Evolutionary conservation across 495 filamentous ascomycete species (phyloP).

Genomic region (Lophiotrema nucula): DNA sequence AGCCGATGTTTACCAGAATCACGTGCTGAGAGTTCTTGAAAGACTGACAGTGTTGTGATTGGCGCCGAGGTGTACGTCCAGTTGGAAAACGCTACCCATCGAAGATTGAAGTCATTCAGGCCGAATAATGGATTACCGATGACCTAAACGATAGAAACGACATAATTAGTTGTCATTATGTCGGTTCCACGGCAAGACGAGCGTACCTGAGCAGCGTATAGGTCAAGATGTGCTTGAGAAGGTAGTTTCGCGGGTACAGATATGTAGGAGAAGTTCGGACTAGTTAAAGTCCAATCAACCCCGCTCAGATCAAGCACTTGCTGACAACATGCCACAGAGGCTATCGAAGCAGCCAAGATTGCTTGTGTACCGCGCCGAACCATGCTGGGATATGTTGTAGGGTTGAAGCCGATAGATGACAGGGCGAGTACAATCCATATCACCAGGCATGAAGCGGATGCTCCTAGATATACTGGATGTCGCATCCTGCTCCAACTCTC

Average conservation of each 20-base stretch:
- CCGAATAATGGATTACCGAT: slow-evolving; percentile 47
- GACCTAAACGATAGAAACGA: slow-evolving; percentile 20
- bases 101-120: slow-evolving; percentile 61
- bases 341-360: slow-evolving; percentile 14
- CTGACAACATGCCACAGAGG: slow-evolving; percentile 7
- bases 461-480: slow-evolving; percentile 5
- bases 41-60: slow-evolving; percentile 48
- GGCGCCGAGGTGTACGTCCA: slow-evolving; percentile 63
- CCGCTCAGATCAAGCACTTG: slow-evolving; percentile 54
- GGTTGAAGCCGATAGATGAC: neutral
- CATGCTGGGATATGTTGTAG: neutral
- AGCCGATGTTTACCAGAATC: neutral
- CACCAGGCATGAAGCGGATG: neutral
- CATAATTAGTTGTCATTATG: neutral
- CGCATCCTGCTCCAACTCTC: neutral
- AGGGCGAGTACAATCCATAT: slow-evolving; percentile 1
- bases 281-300: slow-evolving; percentile 57
- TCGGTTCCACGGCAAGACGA: slow-evolving; percentile 31
- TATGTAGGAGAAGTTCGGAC: slow-evolving; percentile 48
- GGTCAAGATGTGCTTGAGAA: slow-evolving; percentile 63
- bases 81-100: slow-evolving; percentile 59
- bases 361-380: slow-evolving; percentile 20
- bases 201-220: slow-evolving; percentile 48
- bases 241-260: slow-evolving; percentile 58
- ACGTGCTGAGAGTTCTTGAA: neutral